These are phyloP conservation scores for Aspergillus sp. DNA, from an alignment of 2,329 filamentous ascomycete genomes.

Conservation along the genomic window DNA sequence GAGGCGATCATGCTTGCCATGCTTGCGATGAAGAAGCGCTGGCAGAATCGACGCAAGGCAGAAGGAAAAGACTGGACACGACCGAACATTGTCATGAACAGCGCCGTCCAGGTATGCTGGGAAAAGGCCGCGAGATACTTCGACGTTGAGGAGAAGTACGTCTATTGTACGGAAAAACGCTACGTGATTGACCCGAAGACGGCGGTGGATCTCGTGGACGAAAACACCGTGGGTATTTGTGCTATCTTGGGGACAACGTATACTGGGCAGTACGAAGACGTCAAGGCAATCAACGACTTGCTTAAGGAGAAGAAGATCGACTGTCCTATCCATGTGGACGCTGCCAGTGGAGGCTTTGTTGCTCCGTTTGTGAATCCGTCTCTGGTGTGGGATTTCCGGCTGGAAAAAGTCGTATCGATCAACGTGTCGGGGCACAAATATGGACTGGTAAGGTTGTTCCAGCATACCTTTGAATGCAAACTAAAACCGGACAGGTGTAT, in stretches of 20 bases:
- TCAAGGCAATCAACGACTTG: conserved; percentile 64
- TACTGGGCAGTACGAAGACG: conserved; percentile 70
- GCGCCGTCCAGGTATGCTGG: conserved; percentile 69
- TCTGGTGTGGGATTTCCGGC: conserved; percentile 26
- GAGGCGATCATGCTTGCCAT: conserved; percentile 70
- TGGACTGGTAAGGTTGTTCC: conserved; percentile 43
- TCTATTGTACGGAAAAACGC: conserved; percentile 55
- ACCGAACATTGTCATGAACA: conserved; percentile 73
- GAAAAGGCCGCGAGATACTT: conserved; percentile 74
- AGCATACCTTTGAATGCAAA: not conserved
- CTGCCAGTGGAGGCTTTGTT: conserved; percentile 42
- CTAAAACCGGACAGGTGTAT: conserved; percentile 43
- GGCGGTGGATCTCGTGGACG: conserved; percentile 66
- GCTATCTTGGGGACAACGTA: conserved; percentile 71
- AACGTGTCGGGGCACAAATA: conserved; percentile 54
- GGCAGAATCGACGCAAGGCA: conserved; percentile 62
- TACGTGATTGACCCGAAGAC: conserved; percentile 63
- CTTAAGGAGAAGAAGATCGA: conserved; percentile 50
- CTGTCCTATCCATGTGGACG: conserved; percentile 56
- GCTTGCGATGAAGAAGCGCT: conserved; percentile 71
- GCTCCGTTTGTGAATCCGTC: conserved; percentile 40
- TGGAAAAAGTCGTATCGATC: conserved; percentile 50
- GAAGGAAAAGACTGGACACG: conserved; percentile 61
- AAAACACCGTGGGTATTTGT: conserved; percentile 75
- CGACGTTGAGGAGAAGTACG: conserved; percentile 58